These are phyloP conservation scores for Oryza coarctata DNA, from an alignment of 176 grass and related monocot genomes.

Conservation along the genomic window DNA sequence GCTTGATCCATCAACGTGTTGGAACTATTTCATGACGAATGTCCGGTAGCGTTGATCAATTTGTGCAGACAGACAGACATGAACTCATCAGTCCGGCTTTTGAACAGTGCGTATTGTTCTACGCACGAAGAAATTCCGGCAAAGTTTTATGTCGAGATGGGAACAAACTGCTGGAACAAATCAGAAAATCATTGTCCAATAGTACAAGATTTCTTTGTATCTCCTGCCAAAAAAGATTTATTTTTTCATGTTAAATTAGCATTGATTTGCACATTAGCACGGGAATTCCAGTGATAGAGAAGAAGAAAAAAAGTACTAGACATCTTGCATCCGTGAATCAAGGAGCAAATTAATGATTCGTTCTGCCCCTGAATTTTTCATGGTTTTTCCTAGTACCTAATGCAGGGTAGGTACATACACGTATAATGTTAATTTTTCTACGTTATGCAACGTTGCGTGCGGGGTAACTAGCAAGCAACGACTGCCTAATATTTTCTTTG, in stretches of 20 bases:
- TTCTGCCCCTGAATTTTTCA: not conserved
- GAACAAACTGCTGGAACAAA: not conserved
- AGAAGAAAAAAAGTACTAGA: not conserved
- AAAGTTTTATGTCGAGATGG: not conserved
- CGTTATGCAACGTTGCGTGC: conserved; percentile 6
- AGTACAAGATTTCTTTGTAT: not conserved
- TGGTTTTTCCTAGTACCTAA: not conserved
- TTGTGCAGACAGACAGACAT: conserved; percentile 18
- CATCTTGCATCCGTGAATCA: not conserved
- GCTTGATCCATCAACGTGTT: conserved; percentile 26
- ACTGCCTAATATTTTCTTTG: not conserved
- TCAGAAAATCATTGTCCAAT: not conserved
- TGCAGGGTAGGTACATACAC: not conserved
- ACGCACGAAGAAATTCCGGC: not conserved
- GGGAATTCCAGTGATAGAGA: not conserved
- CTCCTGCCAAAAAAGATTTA: not conserved
- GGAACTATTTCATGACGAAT: not conserved
- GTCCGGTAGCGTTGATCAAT: not conserved
- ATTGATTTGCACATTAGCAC: not conserved
- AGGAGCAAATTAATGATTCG: not conserved
- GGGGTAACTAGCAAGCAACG: not conserved
- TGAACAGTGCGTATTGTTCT: not conserved
- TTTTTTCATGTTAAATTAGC: not conserved
- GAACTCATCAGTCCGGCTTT: not conserved
- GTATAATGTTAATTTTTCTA: not conserved